Percentiles rank a stretch among this genome's conserved stretches.
Evolutionary conservation across 331 rosid species (phyloP).

Genomic region (Acacia concinna): DNA sequence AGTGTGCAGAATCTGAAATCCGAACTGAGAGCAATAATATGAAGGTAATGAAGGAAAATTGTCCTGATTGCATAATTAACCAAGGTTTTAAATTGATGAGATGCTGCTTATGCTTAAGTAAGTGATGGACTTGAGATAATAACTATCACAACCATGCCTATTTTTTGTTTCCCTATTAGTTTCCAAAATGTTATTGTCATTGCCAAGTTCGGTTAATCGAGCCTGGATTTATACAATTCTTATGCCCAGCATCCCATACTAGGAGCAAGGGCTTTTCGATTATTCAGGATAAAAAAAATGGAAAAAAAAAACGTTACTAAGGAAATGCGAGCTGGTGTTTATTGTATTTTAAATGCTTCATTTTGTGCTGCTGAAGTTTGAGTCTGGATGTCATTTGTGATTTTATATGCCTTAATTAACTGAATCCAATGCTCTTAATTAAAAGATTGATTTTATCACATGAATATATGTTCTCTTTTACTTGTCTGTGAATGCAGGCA

Average conservation of each 20-base stretch:
- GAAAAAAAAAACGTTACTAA: slow-evolving; percentile 19
- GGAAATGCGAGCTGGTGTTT: slow-evolving; percentile 47
- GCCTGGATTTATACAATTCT: neutral
- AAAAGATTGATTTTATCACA: slow-evolving; percentile 18
- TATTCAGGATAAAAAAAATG: slow-evolving; percentile 21
- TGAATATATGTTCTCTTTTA: neutral
- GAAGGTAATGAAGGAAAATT: slow-evolving; percentile 32
- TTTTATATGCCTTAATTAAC: slow-evolving; percentile 9
- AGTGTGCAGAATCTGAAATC: slow-evolving; percentile 60
- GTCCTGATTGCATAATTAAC: neutral
- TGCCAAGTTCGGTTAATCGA: slow-evolving; percentile 1
- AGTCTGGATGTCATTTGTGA: slow-evolving; percentile 14
- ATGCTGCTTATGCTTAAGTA: neutral
- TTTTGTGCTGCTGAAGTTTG: slow-evolving; percentile 23
- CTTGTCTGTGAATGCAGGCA: neutral
- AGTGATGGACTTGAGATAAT: neutral
- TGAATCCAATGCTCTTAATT: neutral
- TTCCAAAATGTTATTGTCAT: neutral
- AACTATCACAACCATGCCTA: neutral
- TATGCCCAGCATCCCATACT: slow-evolving; percentile 20
- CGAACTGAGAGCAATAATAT: slow-evolving; percentile 35
- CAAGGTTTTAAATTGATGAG: neutral
- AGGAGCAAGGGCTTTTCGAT: slow-evolving; percentile 38
- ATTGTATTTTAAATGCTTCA: slow-evolving; percentile 18
- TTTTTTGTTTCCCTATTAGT: slow-evolving; percentile 2